Conservation (phyloP, 208 protist genomes). For the Leishmania mexicana region DNA sequence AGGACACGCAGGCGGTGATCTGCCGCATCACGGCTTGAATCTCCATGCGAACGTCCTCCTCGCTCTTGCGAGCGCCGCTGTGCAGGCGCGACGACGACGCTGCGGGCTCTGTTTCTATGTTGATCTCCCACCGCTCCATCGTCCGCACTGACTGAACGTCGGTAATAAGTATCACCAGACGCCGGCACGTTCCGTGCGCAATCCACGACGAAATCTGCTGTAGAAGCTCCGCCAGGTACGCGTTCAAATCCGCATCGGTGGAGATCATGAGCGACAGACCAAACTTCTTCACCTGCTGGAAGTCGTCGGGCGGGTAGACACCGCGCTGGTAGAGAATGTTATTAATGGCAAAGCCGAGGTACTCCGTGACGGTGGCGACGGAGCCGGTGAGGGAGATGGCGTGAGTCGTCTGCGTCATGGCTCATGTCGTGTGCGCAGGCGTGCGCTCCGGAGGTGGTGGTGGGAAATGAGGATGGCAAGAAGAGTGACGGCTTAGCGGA, state of each 20-base stretch:
- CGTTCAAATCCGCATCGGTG: constrained; percentile 92
- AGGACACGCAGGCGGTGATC: constrained; percentile 97
- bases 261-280: constrained; percentile 95
- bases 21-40: constrained; percentile 97
- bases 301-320: constrained; percentile 97
- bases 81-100: background rate
- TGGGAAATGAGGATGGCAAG: background rate
- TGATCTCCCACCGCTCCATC: constrained; percentile 97
- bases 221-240: constrained; percentile 96
- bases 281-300: constrained; percentile 95
- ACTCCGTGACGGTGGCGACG: constrained; percentile 97
- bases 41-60: constrained; percentile 93
- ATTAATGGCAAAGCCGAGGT: constrained; percentile 96
- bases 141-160: constrained; percentile 58
- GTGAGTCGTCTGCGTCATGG: constrained; percentile 51
- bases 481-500: background rate
- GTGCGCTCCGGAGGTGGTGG: background rate
- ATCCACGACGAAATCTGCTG: constrained; percentile 95
- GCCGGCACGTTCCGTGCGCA: constrained; percentile 85
- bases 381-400: constrained; percentile 96
- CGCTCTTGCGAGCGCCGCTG: constrained; percentile 19
- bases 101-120: constrained; percentile 50
- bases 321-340: constrained; percentile 97
- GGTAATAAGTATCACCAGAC: constrained; percentile 95
- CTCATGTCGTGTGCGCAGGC: background rate